Evolutionary conservation across 768 basidiomycete species (phyloP).

Genomic region (Psilocybe cyanescens): DNA sequence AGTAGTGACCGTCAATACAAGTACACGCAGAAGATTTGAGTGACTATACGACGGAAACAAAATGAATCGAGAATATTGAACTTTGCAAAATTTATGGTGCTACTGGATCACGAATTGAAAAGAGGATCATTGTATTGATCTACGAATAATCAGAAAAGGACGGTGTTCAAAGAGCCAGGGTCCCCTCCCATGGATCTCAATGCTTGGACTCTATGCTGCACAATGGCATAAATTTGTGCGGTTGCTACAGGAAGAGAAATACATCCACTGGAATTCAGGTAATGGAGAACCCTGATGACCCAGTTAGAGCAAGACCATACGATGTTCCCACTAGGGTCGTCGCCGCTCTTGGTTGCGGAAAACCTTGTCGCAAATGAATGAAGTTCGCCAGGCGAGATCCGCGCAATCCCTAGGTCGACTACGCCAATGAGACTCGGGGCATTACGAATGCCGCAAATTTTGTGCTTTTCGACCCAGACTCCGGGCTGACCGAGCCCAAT

Average conservation of each 20-base stretch:
- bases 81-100: too few species aligned
- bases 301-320: slow-evolving; percentile 8
- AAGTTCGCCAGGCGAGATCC: not conserved
- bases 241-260: not conserved
- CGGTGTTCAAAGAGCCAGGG: not conserved
- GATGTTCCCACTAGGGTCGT: slow-evolving; percentile 8
- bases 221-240: not conserved
- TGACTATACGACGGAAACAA: too few species aligned
- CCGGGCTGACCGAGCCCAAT: not conserved
- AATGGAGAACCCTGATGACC: slow-evolving; percentile 10
- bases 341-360: not conserved
- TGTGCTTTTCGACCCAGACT: too few species aligned
- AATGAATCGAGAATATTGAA: too few species aligned
- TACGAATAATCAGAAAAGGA: not conserved
- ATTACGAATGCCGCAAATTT: not conserved
- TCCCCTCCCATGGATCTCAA: not conserved
- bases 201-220: not conserved
- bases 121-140: too few species aligned
- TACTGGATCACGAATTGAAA: too few species aligned
- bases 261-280: not conserved
- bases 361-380: not conserved
- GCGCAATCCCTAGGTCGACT: slow-evolving; percentile 1
- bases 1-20: not conserved
- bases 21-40: not conserved
- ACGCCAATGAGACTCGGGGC: slow-evolving; percentile 4